phyloP scores from a whole-genome alignment of 768 basidiomycete species.

The Hortiboletus flavorubellus region DNA sequence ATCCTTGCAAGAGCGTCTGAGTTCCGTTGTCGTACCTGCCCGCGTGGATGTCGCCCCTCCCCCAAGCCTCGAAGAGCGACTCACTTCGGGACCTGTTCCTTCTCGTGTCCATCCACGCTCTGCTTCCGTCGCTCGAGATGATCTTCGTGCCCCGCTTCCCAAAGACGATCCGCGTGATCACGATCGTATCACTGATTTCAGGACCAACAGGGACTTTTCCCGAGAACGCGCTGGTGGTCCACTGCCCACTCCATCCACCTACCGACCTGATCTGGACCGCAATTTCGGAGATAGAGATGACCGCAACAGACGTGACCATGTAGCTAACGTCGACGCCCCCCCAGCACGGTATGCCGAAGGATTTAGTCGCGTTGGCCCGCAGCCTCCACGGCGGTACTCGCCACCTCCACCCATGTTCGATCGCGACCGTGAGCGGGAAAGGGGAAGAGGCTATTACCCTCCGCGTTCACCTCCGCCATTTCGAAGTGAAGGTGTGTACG shows the following conservation, averaged over 20 bases:
- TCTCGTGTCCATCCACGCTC: slow-evolving; percentile 21
- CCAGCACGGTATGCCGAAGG: slow-evolving; percentile 35
- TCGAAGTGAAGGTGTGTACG: slow-evolving; percentile 28
- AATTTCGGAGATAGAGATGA: slow-evolving; percentile 30
- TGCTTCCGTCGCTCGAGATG: slow-evolving; percentile 34
- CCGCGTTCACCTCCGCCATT: slow-evolving; percentile 30
- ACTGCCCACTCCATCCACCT: slow-evolving; percentile 20
- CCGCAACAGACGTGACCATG: slow-evolving; percentile 37
- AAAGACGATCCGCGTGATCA: slow-evolving; percentile 32
- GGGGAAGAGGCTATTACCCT: slow-evolving; percentile 30
- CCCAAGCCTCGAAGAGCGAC: slow-evolving; percentile 41
- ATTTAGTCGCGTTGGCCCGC: slow-evolving; percentile 17
- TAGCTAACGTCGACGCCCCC: slow-evolving; percentile 34
- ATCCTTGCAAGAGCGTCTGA: slow-evolving; percentile 38
- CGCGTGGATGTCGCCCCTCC: slow-evolving; percentile 26
- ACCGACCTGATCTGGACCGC: slow-evolving; percentile 40
- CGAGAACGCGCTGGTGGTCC: slow-evolving; percentile 31
- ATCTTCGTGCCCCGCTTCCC: slow-evolving; percentile 29
- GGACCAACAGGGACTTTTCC: slow-evolving; percentile 33
- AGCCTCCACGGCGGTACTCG: slow-evolving; percentile 14
- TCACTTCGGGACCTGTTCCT: slow-evolving; percentile 33
- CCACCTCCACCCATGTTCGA: slow-evolving; percentile 35
- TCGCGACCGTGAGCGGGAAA: slow-evolving; percentile 28
- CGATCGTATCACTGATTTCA: slow-evolving; percentile 23
- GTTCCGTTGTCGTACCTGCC: slow-evolving; percentile 9